Conservation (phyloP, 306 rosid genomes). For the Rubus idaeus region DNA sequence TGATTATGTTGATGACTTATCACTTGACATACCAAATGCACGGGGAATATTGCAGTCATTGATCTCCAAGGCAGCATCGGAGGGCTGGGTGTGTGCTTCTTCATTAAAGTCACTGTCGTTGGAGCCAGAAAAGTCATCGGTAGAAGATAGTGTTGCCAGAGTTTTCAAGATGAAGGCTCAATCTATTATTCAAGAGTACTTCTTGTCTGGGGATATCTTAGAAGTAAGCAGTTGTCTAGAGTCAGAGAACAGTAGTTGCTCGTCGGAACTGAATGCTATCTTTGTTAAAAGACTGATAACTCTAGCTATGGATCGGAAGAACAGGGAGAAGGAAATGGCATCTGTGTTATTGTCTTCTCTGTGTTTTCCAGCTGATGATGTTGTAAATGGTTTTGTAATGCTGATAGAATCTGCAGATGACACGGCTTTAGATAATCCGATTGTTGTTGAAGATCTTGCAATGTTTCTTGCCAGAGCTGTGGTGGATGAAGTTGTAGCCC, state of each 20-base stretch:
- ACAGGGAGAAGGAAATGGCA: conserved; percentile 79
- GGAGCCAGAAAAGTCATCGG: conserved; percentile 37
- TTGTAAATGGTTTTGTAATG: conserved; percentile 64
- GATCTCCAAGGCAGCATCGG: conserved; percentile 67
- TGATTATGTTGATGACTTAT: conserved; percentile 62
- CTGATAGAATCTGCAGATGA: conserved; percentile 75
- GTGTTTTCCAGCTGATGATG: conserved; percentile 64
- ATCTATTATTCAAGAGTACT: conserved; percentile 64
- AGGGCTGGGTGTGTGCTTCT: conserved; percentile 75
- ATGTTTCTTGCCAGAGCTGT: conserved; percentile 71
- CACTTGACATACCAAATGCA: conserved; percentile 72
- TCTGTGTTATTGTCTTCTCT: conserved; percentile 61
- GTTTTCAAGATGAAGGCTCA: conserved; percentile 58
- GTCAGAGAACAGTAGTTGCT: conserved; percentile 39
- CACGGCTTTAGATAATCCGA: conserved; percentile 64
- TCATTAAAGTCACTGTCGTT: conserved; percentile 52
- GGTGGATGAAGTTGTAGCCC: conserved; percentile 68
- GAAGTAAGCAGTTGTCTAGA: conserved; percentile 56
- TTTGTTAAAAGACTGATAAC: conserved; percentile 67
- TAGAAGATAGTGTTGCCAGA: conserved; percentile 45
- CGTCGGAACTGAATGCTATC: conserved; percentile 51
- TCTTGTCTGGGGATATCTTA: conserved; percentile 58
- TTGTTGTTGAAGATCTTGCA: conserved; percentile 73
- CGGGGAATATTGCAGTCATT: conserved; percentile 42
- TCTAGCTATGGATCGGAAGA: conserved; percentile 68